Evolutionary conservation across 2,329 filamentous ascomycete genomes (phyloP), one percentile per base, ranked within the genome.

Genomic region (Colletotrichum eremochloae): DNA sequence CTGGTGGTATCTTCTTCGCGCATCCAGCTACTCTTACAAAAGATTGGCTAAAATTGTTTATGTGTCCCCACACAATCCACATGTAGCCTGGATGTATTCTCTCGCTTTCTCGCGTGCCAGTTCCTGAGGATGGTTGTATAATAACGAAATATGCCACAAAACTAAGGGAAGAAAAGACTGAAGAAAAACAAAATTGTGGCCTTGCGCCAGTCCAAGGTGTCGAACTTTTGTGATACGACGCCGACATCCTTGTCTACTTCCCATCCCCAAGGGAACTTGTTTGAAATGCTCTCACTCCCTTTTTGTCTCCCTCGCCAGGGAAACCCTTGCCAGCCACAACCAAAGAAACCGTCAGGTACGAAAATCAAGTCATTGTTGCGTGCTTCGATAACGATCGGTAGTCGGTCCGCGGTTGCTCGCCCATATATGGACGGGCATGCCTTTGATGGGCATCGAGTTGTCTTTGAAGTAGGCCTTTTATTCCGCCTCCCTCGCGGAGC

Each of bases 21-120:
- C 15, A 40, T 33, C 46, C n/a, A 44, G 66, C 69, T 69, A 69
- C 36, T 72, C n/a, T 42, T 69, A 72, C 69, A 69, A 57, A 44
- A 46, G 3, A 56, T 53, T 60, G 56, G 65, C 69, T 64, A 36
- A 69, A 53, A 69, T 58, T 63, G 58, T n/a, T 60, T 33, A 29
- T 63, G 56, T 62, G 48, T 46, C 64, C 57, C 56, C 24, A 20
- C 24, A n/a, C 56, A 31, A 38, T 52, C 44, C 38, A 1, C 24
- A 24, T 24, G 33, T 44, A 46, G 53, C 62, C 7, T 24, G 29
- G 29, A 36, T 44, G 15, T n/a, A 20, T 36, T 18, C 29, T 53
- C 50, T 53, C 15, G 50, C 50, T 18, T 7, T 31, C 50, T 53
- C 50, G 50, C 50, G 18, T 40, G 11, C 31, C 50, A 18, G 29